phyloP scores from a whole-genome alignment of 805 yeast genomes.

The Suhomyces emberorum region DNA sequence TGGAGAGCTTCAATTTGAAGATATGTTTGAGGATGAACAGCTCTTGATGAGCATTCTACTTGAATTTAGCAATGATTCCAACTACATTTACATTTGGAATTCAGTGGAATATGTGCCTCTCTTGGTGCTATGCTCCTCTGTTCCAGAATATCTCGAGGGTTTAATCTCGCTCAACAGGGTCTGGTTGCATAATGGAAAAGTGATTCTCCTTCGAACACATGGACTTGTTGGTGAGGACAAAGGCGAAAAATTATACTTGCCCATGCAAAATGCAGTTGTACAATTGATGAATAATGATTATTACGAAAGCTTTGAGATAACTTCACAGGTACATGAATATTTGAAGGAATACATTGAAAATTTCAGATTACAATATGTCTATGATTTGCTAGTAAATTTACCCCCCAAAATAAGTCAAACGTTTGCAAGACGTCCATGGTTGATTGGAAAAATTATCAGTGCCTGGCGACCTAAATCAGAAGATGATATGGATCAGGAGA shows the following conservation, averaged over 20 bases:
- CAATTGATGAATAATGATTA: slow-evolving; percentile 8
- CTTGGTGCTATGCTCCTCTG: slow-evolving; percentile 46
- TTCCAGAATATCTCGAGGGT: slow-evolving; percentile 50
- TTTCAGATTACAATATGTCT: slow-evolving; percentile 6
- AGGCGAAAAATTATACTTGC: not conserved
- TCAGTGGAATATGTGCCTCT: slow-evolving; percentile 23
- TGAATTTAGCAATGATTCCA: slow-evolving; percentile 25
- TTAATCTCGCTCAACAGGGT: slow-evolving; percentile 47
- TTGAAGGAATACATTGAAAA: not conserved
- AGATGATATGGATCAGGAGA: not conserved
- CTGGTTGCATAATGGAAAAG: slow-evolving; percentile 47
- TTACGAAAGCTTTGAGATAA: not conserved
- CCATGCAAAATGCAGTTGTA: slow-evolving; percentile 7
- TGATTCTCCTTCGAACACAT: slow-evolving; percentile 14
- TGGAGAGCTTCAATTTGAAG: slow-evolving; percentile 44
- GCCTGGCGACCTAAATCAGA: not conserved
- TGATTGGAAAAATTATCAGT: slow-evolving; percentile 2
- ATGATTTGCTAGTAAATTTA: slow-evolving; percentile 6
- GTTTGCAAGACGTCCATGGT: slow-evolving; percentile 4
- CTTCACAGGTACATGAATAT: not conserved
- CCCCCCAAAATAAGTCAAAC: not conserved
- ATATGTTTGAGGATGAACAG: slow-evolving; percentile 43
- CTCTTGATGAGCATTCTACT: slow-evolving; percentile 40
- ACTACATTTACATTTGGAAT: slow-evolving; percentile 5
- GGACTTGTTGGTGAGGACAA: not conserved